phyloP scores from a whole-genome alignment of 495 filamentous ascomycete genomes.

The Mycothermus thermophilus region DNA sequence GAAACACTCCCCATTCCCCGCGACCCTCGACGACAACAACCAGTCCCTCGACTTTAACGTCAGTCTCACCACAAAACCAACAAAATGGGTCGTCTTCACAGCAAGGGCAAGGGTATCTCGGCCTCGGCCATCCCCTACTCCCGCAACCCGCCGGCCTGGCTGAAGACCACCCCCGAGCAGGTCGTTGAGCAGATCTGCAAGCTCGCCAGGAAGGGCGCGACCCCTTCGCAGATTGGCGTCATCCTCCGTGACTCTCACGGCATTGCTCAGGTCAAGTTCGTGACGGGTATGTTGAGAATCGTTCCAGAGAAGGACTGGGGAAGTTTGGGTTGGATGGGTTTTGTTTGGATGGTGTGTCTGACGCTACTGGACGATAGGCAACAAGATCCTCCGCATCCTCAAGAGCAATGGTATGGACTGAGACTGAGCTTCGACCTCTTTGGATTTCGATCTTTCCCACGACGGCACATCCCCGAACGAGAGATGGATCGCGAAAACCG shows the following conservation, averaged over 20 bases:
- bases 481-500: conserved; percentile 6
- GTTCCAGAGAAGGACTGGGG: background rate
- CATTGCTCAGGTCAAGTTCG: conserved; percentile 89
- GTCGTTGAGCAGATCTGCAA: conserved; percentile 99
- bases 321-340: background rate
- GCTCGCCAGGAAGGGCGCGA: conserved; percentile 92
- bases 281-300: conserved; percentile 59
- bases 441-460: too few species aligned
- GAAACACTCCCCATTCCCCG: too few species aligned
- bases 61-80: too few species aligned
- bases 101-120: conserved; percentile 97
- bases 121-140: conserved; percentile 92
- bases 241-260: conserved; percentile 94
- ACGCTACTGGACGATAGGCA: conserved; percentile 43
- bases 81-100: conserved; percentile 96
- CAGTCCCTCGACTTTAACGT: too few species aligned
- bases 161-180: conserved; percentile 78
- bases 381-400: conserved; percentile 98
- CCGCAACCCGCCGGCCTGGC: conserved; percentile 77
- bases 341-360: conserved; percentile 9
- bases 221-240: conserved; percentile 97
- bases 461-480: too few species aligned
- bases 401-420: conserved; percentile 50
- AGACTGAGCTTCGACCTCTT: too few species aligned
- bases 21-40: conserved; percentile 17